Evolutionary conservation across 2,329 filamentous ascomycete genomes (phyloP), one percentile per base, ranked within the genome.

Genomic region (Beauveria caledonica): DNA sequence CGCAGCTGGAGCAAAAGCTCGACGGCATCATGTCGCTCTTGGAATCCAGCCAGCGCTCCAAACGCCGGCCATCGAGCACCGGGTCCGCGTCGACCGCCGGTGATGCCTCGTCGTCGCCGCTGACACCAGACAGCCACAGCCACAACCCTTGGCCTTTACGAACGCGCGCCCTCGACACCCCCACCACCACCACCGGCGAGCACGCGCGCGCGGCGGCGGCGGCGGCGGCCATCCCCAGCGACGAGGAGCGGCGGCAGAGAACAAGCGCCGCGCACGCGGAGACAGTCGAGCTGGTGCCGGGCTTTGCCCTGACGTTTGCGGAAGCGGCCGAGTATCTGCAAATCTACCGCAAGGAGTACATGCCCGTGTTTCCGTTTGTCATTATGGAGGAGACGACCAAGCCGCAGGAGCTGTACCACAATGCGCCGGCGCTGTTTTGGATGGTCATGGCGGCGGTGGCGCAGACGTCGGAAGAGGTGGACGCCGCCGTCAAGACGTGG

Each of bases 361-460:
- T 65, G 29, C 68, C 68, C 2, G 63, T 65, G 39, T 73, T 72
- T 33, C 72, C 72, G 1, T 74, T 74, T 60, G 65, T 73, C 3
- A 67, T 68, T 2, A 49, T 73, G 7, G 58, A 64, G 1, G 44
- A 58, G 1, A 54, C 60, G 21, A 48, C 63, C 8, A 64, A 64
- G 5, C 67, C 71, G 2, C 62, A 62, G 13, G 68, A 70, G 9
- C 55, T 74, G 21, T 67, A 66, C 33, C 45, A 64, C 2, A 61
- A 60, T 7, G 60, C 66, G n/a, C 69, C 69, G 0, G 67, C 73
- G 23, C 63, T 74, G 1, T 73, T 73, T 51, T 68, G 69, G 36
- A 66, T 67, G 9, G 65, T 74, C 15, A 66, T 72, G 23, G 66
- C 67, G 23, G 63, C 66, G 2, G 65, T 68, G 0, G 62, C 67